A percentile compares a stretch with the other conserved stretches of the same genome.
Evolutionary conservation across 1,139 yeast species (phyloP).

Genomic region (Yamadazyma mexicana): DNA sequence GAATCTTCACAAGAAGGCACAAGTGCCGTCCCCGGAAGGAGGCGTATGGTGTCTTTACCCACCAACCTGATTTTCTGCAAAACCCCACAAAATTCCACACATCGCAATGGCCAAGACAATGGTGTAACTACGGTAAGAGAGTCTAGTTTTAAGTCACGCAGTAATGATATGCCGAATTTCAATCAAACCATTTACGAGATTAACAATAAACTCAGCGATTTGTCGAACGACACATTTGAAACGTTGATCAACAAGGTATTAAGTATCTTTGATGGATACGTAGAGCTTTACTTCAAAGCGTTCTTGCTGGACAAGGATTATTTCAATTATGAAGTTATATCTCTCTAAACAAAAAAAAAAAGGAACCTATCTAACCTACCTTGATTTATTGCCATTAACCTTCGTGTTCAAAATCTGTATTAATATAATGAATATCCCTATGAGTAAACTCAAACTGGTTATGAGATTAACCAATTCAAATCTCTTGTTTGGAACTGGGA

Average conservation of each 20-base stretch:
- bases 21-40: too few species aligned
- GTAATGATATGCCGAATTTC: background rate
- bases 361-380: background rate
- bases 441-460: conserved; percentile 12
- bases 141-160: too few species aligned
- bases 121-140: background rate
- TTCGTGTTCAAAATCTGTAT: conserved; percentile 10
- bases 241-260: conserved; percentile 7
- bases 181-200: conserved; percentile 9
- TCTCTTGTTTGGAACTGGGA: conserved; percentile 14
- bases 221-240: conserved; percentile 10
- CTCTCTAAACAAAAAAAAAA: conserved; percentile 12
- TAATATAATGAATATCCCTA: conserved; percentile 15
- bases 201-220: conserved; percentile 10
- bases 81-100: background rate
- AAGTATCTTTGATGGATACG: conserved; percentile 12
- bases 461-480: conserved; percentile 13
- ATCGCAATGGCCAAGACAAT: background rate
- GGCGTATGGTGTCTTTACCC: background rate
- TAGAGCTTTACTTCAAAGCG: conserved; percentile 5
- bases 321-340: conserved; percentile 15
- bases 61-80: background rate
- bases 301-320: conserved; percentile 7
- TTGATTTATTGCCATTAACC: conserved; percentile 2
- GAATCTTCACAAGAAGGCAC: too few species aligned